Conservation (phyloP, 2,329 filamentous ascomycete genomes). For the Pyricularia sp. region DNA sequence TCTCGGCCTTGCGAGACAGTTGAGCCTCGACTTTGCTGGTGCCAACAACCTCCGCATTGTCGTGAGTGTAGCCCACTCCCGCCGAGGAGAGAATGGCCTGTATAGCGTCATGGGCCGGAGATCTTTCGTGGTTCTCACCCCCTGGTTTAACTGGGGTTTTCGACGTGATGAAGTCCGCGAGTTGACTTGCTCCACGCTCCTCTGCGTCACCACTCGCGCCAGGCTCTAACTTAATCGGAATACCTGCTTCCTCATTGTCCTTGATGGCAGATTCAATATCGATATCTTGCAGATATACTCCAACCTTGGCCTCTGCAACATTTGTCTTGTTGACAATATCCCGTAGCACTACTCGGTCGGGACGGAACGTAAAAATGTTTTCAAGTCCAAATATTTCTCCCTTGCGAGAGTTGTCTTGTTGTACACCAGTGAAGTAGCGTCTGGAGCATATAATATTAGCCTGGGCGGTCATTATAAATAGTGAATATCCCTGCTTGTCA, state of each 20-base stretch:
- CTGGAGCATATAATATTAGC: slow-evolving; percentile 22
- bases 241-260: slow-evolving; percentile 45
- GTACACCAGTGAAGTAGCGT: slow-evolving; percentile 90
- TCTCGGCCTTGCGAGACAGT: slow-evolving; percentile 66
- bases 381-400: slow-evolving; percentile 88
- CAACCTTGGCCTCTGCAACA: slow-evolving; percentile 82
- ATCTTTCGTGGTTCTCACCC: slow-evolving; percentile 18
- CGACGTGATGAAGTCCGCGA: slow-evolving; percentile 49
- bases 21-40: slow-evolving; percentile 85
- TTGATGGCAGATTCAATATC: slow-evolving; percentile 55
- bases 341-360: slow-evolving; percentile 70
- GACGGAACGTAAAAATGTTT: slow-evolving; percentile 79
- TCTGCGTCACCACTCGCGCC: slow-evolving; percentile 34
- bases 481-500: background rate
- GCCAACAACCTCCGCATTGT: slow-evolving; percentile 92
- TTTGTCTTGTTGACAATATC: slow-evolving; percentile 99
- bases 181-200: slow-evolving; percentile 61
- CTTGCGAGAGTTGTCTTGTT: slow-evolving; percentile 71
- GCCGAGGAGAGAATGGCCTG: slow-evolving; percentile 82
- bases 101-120: slow-evolving; percentile 57
- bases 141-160: slow-evolving; percentile 18
- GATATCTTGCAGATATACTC: slow-evolving; percentile 70
- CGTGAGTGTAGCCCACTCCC: slow-evolving; percentile 90
- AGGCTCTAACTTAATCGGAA: slow-evolving; percentile 32
- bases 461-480: background rate